These are phyloP conservation scores for Glarea lozoyensis DNA, from an alignment of 495 filamentous ascomycete species.

Conservation along the genomic window DNA sequence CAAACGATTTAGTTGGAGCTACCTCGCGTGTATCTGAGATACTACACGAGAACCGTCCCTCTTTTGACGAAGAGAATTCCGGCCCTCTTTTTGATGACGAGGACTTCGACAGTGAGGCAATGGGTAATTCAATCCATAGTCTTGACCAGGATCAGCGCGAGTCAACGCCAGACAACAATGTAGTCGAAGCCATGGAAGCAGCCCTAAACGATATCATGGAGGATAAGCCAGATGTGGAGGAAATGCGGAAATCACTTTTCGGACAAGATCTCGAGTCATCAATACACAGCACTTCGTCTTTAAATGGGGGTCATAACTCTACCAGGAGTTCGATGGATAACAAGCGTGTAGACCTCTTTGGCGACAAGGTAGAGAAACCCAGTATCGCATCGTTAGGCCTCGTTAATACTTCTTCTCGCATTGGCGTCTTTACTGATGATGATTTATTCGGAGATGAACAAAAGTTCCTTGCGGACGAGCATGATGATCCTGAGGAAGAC, in stretches of 20 bases:
- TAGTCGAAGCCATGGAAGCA: constrained; percentile 89
- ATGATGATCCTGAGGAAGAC: constrained; percentile 59
- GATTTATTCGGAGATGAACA: constrained; percentile 91
- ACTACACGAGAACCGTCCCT: constrained; percentile 28
- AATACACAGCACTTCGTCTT: constrained; percentile 35
- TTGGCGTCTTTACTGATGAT: constrained; percentile 84
- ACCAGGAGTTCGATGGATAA: constrained; percentile 49
- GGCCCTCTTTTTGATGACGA: constrained; percentile 46
- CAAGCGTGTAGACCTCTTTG: constrained; percentile 29
- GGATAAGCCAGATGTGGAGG: constrained; percentile 56
- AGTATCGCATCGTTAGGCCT: constrained; percentile 88
- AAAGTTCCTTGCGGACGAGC: constrained; percentile 71
- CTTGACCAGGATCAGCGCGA: constrained; percentile 36
- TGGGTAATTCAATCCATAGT: constrained; percentile 43
- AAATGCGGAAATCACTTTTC: constrained; percentile 47
- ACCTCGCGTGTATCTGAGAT: constrained; percentile 22
- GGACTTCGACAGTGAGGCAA: constrained; percentile 39
- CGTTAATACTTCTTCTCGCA: constrained; percentile 67
- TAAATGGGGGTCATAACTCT: constrained; percentile 36
- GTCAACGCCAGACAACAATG: constrained; percentile 36
- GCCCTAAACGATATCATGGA: constrained; percentile 95
- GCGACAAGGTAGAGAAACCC: constrained; percentile 51
- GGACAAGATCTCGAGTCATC: constrained; percentile 40
- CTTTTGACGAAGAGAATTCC: constrained; percentile 34
- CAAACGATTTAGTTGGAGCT: constrained; percentile 29